Base-by-base conservation (phyloP, 345 rosid species). In the Schrenkiella parvula region DNA sequence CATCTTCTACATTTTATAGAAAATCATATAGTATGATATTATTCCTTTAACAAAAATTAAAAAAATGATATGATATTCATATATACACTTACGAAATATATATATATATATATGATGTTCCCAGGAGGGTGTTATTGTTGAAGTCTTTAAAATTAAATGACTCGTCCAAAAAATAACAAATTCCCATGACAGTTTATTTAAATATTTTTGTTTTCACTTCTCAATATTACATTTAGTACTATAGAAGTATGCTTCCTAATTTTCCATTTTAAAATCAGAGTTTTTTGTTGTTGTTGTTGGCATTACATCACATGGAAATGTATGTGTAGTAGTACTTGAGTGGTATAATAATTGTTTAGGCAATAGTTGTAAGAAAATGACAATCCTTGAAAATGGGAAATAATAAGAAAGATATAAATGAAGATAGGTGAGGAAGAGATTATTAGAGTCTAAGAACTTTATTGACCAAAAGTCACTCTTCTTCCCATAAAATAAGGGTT, bases 391-490 rank as follows among this genome's bases (percentile, higher is more conserved):
- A 64, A 47, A 65, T 73, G 72, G 72, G 41, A 38, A 73, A 41
- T 38, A 9, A 74, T 38, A 50, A 65, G 66, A 48, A 25, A 35
- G 66, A 53, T 44, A 56, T 43, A 65, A 44, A 73, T 64, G 58
- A 12, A 72, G 70, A 65, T 44, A 46, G 66, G 71, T 66, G 60
- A 46, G 28, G 53, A 46, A 21, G 53, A 6, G 71, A 9, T 14
- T 15, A 17, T 53, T 70, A 60, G 75, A 38, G 68, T 66, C 51
- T 52, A 47, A 46, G 41, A 66, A 48, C 66, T 73, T 74, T 74
- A 37, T 66, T 74, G 78, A 74, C 78, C 61, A 74, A 74, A 32
- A 73, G 78, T 66, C 53, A 66, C 23, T 13, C 43, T 11, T 65
- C 35, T 58, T 42, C 41, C 78, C 67, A 66, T 58, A 31, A 66